Evolutionary conservation across 2,329 filamentous ascomycete genomes (phyloP).

Genomic region (Hortaea werneckii): DNA sequence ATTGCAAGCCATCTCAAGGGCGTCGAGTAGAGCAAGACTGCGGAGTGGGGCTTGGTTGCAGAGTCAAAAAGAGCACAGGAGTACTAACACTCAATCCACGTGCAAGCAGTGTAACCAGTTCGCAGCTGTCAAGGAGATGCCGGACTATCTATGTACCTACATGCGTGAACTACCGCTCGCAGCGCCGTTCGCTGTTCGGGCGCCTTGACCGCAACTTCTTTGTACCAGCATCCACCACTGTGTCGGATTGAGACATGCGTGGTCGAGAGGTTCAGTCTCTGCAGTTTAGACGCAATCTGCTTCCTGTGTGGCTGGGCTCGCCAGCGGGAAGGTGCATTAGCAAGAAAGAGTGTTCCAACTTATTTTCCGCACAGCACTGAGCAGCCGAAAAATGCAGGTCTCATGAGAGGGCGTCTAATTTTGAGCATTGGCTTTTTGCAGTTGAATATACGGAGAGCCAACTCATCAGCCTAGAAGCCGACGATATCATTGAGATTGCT

Average conservation of each 20-base stretch:
- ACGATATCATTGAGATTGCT: no score
- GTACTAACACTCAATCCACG: neutral
- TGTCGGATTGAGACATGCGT: constrained; percentile 4
- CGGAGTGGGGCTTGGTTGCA: no score
- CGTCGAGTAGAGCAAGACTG: neutral
- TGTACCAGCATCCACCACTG: constrained; percentile 3
- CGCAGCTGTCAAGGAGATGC: neutral
- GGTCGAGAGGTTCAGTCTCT: neutral
- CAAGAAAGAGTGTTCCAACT: no score
- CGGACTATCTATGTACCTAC: neutral
- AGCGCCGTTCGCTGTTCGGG: constrained; percentile 8
- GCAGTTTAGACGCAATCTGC: neutral
- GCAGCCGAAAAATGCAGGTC: no score
- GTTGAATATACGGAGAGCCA: no score
- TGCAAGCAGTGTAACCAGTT: constrained; percentile 1
- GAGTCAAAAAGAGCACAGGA: no score
- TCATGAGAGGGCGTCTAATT: no score
- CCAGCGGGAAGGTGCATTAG: neutral
- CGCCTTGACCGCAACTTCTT: constrained; percentile 5
- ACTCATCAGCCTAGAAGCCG: no score
- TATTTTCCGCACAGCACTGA: no score
- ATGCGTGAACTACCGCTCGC: constrained; percentile 1
- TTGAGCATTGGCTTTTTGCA: no score
- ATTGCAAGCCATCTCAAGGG: constrained; percentile 6
- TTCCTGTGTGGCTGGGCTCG: neutral